A percentile compares a stretch with the other conserved stretches of the same genome.
Conservation (phyloP, 163 green algal genomes). For the Coccomyxa subellipsoidea region DNA sequence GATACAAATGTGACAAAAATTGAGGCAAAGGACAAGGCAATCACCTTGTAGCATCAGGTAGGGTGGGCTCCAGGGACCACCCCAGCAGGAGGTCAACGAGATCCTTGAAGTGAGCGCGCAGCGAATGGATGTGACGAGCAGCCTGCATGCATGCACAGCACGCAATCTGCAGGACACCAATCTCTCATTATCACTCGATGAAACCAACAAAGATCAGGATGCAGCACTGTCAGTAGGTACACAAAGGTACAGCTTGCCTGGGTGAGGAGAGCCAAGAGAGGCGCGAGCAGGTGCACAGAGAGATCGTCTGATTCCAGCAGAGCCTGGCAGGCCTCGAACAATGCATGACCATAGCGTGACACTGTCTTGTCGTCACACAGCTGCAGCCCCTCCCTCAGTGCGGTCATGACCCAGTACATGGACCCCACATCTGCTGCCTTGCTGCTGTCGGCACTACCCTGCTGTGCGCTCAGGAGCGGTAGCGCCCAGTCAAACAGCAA, state of each 20-base stretch:
- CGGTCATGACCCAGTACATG: conserved; percentile 27
- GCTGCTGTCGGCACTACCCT: not conserved
- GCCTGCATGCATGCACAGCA: conserved; percentile 16
- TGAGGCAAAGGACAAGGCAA: no score
- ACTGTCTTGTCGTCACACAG: conserved; percentile 25
- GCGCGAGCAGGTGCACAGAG: conserved; percentile 22
- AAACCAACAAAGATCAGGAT: not conserved
- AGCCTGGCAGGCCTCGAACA: conserved; percentile 28
- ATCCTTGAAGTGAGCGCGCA: conserved; percentile 27
- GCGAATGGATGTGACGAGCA: conserved; percentile 16
- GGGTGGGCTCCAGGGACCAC: conserved; percentile 50
- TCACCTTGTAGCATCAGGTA: conserved; percentile 16
- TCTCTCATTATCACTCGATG: not conserved
- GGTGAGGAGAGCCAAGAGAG: conserved; percentile 29
- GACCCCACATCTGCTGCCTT: conserved; percentile 7
- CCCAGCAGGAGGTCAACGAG: conserved; percentile 59
- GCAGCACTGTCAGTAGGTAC: no score
- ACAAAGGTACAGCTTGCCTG: conserved; percentile 13
- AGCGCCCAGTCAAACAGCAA: conserved; percentile 51
- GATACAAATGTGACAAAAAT: no score
- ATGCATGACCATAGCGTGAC: conserved; percentile 22
- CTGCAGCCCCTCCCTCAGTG: conserved; percentile 35
- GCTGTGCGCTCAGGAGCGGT: conserved; percentile 22
- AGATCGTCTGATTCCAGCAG: conserved; percentile 38
- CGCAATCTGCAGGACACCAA: not conserved